Percentiles rank a stretch among this genome's conserved stretches.
Conservation (phyloP, 2,329 filamentous ascomycete species). For the Pestalotiopsis fici region DNA sequence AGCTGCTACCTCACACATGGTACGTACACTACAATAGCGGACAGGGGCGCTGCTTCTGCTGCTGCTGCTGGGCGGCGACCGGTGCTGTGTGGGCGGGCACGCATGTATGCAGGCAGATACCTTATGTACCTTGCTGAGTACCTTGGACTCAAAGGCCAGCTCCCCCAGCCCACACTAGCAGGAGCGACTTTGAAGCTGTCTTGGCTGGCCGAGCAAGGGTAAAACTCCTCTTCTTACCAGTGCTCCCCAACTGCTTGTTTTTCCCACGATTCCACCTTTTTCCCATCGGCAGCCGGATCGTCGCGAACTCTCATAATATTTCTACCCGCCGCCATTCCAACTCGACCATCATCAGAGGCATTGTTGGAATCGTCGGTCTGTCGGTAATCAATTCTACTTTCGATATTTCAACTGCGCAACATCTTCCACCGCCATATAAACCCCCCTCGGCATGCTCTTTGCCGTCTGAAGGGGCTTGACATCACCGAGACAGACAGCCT, state of each 20-base stretch:
- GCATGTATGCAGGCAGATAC: too few species aligned
- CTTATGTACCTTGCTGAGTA: too few species aligned
- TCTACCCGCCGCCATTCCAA: not conserved
- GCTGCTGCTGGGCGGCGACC: too few species aligned
- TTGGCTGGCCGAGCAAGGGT: not conserved
- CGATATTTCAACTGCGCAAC: not conserved
- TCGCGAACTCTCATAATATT: not conserved
- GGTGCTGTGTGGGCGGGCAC: too few species aligned
- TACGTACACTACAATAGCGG: too few species aligned
- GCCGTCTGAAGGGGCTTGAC: constrained; percentile 25
- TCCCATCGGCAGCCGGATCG: not conserved
- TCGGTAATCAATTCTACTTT: not conserved
- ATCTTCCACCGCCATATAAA: not conserved
- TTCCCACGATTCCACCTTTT: constrained; percentile 7
- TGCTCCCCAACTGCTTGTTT: constrained; percentile 10
- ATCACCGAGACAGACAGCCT: constrained; percentile 18
- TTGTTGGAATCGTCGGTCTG: not conserved
- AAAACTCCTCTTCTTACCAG: constrained; percentile 11
- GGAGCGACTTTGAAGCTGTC: too few species aligned
- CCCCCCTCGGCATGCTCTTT: constrained; percentile 20
- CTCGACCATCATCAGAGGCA: too few species aligned
- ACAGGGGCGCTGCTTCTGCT: too few species aligned
- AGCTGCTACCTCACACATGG: too few species aligned
- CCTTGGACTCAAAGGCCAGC: too few species aligned
- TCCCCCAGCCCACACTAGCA: too few species aligned